Evolutionary conservation across 768 basidiomycete genomes (phyloP).

Genomic region (Boletus barrowsii): DNA sequence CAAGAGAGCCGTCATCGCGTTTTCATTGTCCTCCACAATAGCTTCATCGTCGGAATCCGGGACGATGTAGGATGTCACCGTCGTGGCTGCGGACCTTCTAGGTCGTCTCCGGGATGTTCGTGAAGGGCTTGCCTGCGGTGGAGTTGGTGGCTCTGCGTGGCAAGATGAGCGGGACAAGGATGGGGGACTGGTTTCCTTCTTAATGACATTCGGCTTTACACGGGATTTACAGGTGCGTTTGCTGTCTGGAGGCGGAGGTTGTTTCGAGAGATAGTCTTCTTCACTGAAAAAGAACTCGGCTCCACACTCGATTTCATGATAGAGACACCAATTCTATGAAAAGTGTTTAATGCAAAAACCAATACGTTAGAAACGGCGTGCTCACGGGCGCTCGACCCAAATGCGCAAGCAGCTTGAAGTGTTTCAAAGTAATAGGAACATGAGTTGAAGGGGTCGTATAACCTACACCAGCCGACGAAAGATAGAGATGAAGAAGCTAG

Average conservation of each 20-base stretch:
- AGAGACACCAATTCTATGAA: slow-evolving; percentile 50
- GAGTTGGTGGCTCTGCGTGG: slow-evolving; percentile 14
- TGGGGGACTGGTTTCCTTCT: slow-evolving; percentile 39
- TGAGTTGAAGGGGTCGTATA: slow-evolving; percentile 27
- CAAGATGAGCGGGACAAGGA: slow-evolving; percentile 26
- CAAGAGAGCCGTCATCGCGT: slow-evolving; percentile 29
- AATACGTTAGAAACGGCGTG: neutral
- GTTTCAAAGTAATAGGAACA: slow-evolving; percentile 72
- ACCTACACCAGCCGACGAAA: slow-evolving; percentile 28
- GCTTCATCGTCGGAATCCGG: slow-evolving; percentile 73
- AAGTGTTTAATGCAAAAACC: neutral
- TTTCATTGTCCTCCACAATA: slow-evolving; percentile 40
- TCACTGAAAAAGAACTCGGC: slow-evolving; percentile 70
- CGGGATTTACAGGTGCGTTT: slow-evolving; percentile 27
- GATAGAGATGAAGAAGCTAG: slow-evolving; percentile 49
- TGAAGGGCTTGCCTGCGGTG: slow-evolving; percentile 14
- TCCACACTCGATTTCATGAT: slow-evolving; percentile 60
- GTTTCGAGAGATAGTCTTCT: slow-evolving; percentile 56
- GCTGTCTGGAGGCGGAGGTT: slow-evolving; percentile 16
- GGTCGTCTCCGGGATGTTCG: slow-evolving; percentile 49
- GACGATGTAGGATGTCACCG: slow-evolving; percentile 57
- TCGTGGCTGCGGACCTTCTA: slow-evolving; percentile 50
- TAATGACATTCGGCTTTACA: slow-evolving; percentile 34
- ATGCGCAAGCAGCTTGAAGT: slow-evolving; percentile 71
- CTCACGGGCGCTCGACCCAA: slow-evolving; percentile 61